These are phyloP conservation scores for Fusarium torulosum DNA, from an alignment of 2,329 filamentous ascomycete species.

Conservation along the genomic window DNA sequence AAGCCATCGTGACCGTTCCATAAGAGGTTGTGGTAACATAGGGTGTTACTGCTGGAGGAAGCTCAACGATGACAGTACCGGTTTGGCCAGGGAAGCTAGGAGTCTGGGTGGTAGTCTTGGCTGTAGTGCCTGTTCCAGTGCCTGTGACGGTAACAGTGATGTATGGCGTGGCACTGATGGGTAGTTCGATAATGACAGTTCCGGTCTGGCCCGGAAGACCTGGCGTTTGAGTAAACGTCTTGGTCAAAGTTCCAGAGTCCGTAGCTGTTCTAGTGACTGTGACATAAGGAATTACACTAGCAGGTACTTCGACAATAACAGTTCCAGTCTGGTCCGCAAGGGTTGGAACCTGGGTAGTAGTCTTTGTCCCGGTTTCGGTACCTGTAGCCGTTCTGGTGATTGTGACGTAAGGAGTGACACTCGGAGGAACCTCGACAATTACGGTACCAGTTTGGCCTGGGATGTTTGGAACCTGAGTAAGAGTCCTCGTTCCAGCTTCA, in stretches of 20 bases:
- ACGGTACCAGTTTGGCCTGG: constrained; percentile 3
- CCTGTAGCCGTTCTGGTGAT: background rate
- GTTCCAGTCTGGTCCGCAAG: background rate
- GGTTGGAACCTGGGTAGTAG: background rate
- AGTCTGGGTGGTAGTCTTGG: background rate
- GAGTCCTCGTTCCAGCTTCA: background rate
- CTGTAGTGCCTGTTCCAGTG: background rate
- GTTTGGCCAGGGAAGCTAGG: background rate
- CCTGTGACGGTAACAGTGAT: background rate
- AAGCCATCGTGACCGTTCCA: background rate
- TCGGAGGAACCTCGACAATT: background rate
- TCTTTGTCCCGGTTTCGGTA: background rate
- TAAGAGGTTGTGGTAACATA: constrained; percentile 16
- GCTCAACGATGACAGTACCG: background rate
- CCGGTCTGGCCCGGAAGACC: background rate
- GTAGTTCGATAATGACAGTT: background rate
- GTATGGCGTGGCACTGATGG: background rate
- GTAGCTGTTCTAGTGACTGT: background rate
- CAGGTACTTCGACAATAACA: background rate
- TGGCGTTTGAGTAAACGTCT: background rate
- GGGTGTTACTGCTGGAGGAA: background rate
- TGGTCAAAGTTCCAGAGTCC: background rate
- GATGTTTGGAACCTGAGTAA: background rate
- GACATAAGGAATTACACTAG: background rate
- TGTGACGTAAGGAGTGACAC: background rate